Evolutionary conservation across 2,329 filamentous ascomycete genomes (phyloP).

Genomic region (Teratosphaeria gauchensis): DNA sequence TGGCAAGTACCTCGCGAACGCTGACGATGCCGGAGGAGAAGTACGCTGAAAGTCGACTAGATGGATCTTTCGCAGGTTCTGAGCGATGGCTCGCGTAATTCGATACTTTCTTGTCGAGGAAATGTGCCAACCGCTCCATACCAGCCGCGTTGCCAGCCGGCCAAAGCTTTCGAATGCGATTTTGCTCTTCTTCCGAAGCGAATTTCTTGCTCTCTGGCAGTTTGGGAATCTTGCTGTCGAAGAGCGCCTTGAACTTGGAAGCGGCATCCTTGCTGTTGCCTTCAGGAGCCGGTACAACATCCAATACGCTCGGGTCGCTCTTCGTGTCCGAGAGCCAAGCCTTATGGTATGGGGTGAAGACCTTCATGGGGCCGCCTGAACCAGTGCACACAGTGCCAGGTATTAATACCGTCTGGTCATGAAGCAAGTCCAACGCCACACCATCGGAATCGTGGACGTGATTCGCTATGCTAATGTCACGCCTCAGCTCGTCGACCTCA

Average conservation of each 20-base stretch:
- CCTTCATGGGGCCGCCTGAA: constrained; percentile 39
- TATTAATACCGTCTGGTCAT: constrained; percentile 42
- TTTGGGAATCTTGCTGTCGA: constrained; percentile 40
- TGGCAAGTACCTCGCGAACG: constrained; percentile 36
- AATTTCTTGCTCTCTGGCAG: constrained; percentile 34
- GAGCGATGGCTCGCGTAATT: constrained; percentile 34
- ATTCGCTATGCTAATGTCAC: constrained; percentile 37
- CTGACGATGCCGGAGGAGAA: constrained; percentile 38
- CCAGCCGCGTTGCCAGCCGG: constrained; percentile 36
- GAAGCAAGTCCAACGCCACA: constrained; percentile 34
- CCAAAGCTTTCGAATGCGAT: constrained; percentile 35
- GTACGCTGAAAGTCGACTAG: constrained; percentile 35
- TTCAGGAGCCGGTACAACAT: constrained; percentile 32
- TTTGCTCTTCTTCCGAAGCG: constrained; percentile 27
- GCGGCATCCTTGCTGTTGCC: constrained; percentile 37
- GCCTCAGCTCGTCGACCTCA: constrained; percentile 76
- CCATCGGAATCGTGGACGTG: constrained; percentile 24
- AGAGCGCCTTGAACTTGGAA: constrained; percentile 46
- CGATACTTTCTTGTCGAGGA: constrained; percentile 32
- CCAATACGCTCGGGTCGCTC: constrained; percentile 33
- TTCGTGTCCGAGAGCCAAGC: constrained; percentile 38
- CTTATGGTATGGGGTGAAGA: constrained; percentile 43
- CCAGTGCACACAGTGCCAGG: constrained; percentile 36
- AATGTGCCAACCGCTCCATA: constrained; percentile 31
- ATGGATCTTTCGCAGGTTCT: constrained; percentile 33